Base-by-base conservation (phyloP, 139 green algal species). In the Closterium sp. region DNA sequence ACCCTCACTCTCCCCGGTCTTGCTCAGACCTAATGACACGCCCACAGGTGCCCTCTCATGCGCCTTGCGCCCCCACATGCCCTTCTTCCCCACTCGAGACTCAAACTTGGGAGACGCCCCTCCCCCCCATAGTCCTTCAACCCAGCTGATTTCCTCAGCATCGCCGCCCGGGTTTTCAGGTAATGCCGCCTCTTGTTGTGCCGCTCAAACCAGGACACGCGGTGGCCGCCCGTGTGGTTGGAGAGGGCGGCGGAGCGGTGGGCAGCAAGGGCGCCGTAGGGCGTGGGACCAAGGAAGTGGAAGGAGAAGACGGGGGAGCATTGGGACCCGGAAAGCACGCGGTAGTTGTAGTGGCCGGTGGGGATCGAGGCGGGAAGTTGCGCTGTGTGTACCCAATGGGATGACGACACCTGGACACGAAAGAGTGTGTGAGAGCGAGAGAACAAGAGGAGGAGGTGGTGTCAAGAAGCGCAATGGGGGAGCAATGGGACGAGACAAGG, bases 21-120 rank as follows among this genome's bases (percentile, higher is more conserved):
- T 31, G 21, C 85, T 27, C 10, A 19, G 28, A 4, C 85, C 85
- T 32, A 87, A 6, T 19, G 89, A 88, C 32, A 91, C 88, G 10
- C 88, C 88, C 19, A 91, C 32, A 87, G 32, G 89, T 21, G 31
- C 31, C 24, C 89, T n/a, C 38, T 91, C 62, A 91, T 91, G 84
- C 22, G 31, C 89, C 84, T 91, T 91, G 31, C 89, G 89, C 21
- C 89, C 32, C 73, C 73, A 86, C 38, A 29, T 38, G 73, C 89
- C 32, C 38, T 91, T 91, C 84, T 86, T 91, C 31, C 89, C 89
- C 17, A 91, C 28, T 24, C 85, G 10, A 30, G 85, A 32, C 85
- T 87, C 85, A 17, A 32, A 31, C 85, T 32, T 31, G n/a, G 85
- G 85, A 27, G 85, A 30, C n/a, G n/a, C 85, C 85, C 85, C 19